Conservation (phyloP, 192 early-diverging fungal genomes). For the Helicostylum pulchrum region DNA sequence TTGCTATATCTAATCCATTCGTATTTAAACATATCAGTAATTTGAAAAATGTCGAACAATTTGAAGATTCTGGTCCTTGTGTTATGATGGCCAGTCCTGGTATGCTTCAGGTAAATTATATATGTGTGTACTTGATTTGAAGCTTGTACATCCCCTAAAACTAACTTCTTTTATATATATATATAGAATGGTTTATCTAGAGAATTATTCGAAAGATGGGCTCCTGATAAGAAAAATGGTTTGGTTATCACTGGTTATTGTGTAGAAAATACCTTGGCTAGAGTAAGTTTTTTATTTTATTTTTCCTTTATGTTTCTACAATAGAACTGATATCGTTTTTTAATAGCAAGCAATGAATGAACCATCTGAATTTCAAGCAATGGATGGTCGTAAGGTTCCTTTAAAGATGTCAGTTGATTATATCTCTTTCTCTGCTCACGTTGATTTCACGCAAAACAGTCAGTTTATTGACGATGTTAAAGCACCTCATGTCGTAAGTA, state of each 20-base stretch:
- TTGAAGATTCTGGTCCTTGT: conserved; percentile 95
- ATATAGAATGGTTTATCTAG: conserved; percentile 83
- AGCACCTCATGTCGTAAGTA: conserved; percentile 76
- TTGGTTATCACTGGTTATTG: conserved; percentile 96
- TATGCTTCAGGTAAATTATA: conserved; percentile 78
- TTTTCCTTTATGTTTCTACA: no score
- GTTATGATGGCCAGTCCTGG: conserved; percentile 99
- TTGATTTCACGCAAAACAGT: conserved; percentile 94
- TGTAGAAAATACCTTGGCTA: conserved; percentile 92
- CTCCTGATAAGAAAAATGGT: conserved; percentile 86
- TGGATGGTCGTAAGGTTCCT: conserved; percentile 79
- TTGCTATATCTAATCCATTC: conserved; percentile 88
- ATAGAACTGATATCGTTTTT: neutral
- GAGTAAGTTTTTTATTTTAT: conserved; percentile 44
- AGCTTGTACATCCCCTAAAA: neutral
- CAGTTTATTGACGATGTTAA: conserved; percentile 95
- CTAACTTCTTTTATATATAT: neutral
- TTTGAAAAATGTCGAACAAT: conserved; percentile 77
- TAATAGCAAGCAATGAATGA: conserved; percentile 66
- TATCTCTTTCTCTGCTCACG: conserved; percentile 97
- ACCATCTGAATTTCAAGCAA: conserved; percentile 76
- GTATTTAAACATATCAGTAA: conserved; percentile 94
- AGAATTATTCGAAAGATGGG: conserved; percentile 96
- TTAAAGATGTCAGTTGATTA: conserved; percentile 85
- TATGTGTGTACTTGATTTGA: neutral